A percentile compares a stretch with the other conserved stretches of the same genome.
Conservation (phyloP, 2,329 filamentous ascomycete species). For the Ophiostoma perfectum region DNA sequence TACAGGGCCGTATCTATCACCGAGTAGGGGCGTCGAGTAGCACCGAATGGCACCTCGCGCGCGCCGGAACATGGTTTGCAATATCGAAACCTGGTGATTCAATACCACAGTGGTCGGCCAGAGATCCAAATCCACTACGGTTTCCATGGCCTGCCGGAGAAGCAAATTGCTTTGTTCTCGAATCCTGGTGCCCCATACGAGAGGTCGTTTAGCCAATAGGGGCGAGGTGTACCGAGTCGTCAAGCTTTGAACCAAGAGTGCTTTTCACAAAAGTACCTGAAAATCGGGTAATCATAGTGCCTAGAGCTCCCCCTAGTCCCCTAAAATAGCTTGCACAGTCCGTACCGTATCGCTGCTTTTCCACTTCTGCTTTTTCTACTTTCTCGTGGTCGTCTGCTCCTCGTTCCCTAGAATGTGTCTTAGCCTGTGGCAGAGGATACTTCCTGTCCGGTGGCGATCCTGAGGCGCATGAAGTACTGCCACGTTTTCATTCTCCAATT, state of each 20-base stretch:
- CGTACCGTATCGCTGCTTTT: not conserved
- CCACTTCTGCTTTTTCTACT: not conserved
- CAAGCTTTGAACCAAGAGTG: not conserved
- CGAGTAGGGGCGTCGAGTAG: not conserved
- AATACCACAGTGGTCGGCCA: not conserved
- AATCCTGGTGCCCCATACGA: not conserved
- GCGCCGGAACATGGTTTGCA: not conserved
- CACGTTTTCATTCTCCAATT: not conserved
- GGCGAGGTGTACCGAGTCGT: not conserved
- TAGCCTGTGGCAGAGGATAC: not conserved
- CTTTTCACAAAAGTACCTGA: not conserved
- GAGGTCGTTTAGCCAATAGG: not conserved
- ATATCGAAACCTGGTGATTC: not conserved
- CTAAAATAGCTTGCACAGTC: conserved; percentile 1
- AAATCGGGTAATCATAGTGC: not conserved
- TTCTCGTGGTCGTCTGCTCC: not conserved
- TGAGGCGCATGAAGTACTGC: conserved; percentile 5
- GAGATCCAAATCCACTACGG: not conserved
- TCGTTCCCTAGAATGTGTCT: not conserved
- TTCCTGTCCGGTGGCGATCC: not conserved
- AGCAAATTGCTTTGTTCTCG: not conserved
- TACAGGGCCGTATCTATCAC: conserved; percentile 2
- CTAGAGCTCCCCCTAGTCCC: not conserved
- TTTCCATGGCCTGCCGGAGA: not conserved
- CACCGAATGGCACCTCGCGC: not conserved